These are phyloP conservation scores for Pachyrhizus erosus DNA, from an alignment of 306 rosid genomes.

Conservation along the genomic window DNA sequence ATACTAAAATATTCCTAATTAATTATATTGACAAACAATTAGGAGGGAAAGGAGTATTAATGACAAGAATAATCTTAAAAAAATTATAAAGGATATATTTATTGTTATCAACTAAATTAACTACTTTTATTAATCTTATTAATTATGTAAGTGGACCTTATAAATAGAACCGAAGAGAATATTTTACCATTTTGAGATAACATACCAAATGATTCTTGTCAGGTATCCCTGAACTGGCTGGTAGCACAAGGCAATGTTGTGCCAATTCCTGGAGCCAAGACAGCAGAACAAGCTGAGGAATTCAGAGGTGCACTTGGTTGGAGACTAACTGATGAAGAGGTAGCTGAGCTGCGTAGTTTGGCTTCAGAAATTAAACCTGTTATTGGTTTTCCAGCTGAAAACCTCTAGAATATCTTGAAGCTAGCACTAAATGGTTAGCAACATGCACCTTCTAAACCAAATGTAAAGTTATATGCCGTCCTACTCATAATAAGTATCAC, in stretches of 20 bases:
- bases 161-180: too few relatives aligned
- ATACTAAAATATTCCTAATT: too few relatives aligned
- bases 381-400: constrained; percentile 86
- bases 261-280: constrained; percentile 97
- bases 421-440: neutral
- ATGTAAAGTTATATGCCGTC: neutral
- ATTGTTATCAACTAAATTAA: too few relatives aligned
- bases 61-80: too few relatives aligned
- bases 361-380: constrained; percentile 71
- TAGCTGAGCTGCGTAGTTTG: constrained; percentile 70
- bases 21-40: too few relatives aligned
- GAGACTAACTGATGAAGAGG: constrained; percentile 72
- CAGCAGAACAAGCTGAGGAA: constrained; percentile 80
- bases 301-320: constrained; percentile 87
- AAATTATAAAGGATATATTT: too few relatives aligned
- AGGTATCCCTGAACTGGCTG: constrained; percentile 91
- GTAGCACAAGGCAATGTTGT: constrained; percentile 84
- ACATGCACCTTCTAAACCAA: neutral
- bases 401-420: constrained; percentile 48
- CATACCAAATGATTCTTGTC: constrained; percentile 24
- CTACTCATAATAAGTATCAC: too few relatives aligned
- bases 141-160: too few relatives aligned
- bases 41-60: too few relatives aligned
- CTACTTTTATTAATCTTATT: too few relatives aligned
- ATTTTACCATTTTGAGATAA: too few relatives aligned